Conservation (phyloP, 371 early-diverging fungal species). For the Apophysomyces variabilis region DNA sequence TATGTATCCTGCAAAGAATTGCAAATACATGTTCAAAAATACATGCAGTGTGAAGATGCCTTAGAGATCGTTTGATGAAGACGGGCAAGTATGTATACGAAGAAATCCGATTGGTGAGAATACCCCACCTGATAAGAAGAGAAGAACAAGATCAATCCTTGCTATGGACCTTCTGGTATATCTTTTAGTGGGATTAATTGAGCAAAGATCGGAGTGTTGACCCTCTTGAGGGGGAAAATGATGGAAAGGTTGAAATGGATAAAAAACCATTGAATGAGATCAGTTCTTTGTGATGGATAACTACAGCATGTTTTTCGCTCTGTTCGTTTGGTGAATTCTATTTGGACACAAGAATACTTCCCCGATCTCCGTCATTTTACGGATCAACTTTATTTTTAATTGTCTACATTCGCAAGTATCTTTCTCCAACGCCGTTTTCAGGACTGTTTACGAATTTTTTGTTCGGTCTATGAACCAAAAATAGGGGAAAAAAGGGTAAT, state of each 20-base stretch:
- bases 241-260: slow-evolving; percentile 15
- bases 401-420: neutral
- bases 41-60: neutral
- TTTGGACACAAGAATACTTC: no score
- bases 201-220: slow-evolving; percentile 1
- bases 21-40: neutral
- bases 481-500: neutral
- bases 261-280: slow-evolving; percentile 9
- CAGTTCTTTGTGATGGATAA: slow-evolving; percentile 10
- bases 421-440: neutral
- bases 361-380: no score
- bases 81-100: slow-evolving; percentile 9
- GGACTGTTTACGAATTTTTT: neutral
- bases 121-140: slow-evolving; percentile 8
- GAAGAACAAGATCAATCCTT: neutral
- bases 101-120: slow-evolving; percentile 13
- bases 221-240: slow-evolving; percentile 4
- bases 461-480: neutral
- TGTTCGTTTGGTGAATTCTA: no score
- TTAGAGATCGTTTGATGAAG: slow-evolving; percentile 12
- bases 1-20: neutral
- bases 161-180: slow-evolving; percentile 12
- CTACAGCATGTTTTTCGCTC: neutral
- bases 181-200: neutral
- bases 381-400: neutral